These are phyloP conservation scores for Chenopodium suecicum DNA, from an alignment of 148 eudicot genomes.

Conservation along the genomic window DNA sequence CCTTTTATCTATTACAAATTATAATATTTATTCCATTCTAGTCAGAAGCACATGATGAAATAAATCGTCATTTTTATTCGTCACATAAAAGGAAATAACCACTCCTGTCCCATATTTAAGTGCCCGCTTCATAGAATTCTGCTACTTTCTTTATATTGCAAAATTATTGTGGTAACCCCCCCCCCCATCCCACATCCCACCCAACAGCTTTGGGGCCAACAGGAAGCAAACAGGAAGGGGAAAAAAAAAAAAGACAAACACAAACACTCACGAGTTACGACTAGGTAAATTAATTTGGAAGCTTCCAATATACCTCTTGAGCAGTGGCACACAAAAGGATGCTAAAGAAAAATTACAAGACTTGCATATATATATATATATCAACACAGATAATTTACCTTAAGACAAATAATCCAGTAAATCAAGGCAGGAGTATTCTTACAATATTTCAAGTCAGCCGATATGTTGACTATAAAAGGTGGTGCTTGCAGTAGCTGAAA, in stretches of 20 bases:
- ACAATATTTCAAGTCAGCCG: conserved; percentile 90
- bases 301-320: neutral
- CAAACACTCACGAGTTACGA: neutral
- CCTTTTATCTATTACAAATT: neutral
- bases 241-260: neutral
- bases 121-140: no score
- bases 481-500: conserved; percentile 94
- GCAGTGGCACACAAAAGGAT: neutral
- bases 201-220: no score
- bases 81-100: neutral
- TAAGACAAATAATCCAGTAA: neutral
- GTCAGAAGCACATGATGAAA: neutral
- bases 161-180: neutral
- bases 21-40: neutral
- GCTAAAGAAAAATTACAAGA: neutral
- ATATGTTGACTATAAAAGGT: conserved; percentile 52
- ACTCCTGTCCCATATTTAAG: no score
- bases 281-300: neutral
- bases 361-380: neutral
- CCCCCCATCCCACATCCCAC: no score
- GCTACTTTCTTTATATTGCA: neutral
- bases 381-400: neutral
- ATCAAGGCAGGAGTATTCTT: conserved; percentile 25
- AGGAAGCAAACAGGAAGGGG: no score
- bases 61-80: neutral